These are phyloP conservation scores for Hanseniaspora singularis DNA, from an alignment of 805 yeast genomes.

Conservation along the genomic window DNA sequence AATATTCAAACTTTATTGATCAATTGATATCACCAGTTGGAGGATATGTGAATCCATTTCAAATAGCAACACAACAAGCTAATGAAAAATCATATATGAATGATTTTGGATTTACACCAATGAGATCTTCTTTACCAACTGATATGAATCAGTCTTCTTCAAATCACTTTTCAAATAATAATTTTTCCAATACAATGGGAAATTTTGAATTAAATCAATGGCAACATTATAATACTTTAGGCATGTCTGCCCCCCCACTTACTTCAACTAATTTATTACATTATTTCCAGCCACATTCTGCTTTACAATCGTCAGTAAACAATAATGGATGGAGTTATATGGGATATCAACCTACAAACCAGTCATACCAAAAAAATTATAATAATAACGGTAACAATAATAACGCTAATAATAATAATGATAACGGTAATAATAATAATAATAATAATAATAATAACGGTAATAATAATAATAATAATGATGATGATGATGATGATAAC, in stretches of 20 bases:
- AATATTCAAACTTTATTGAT: constrained; percentile 21
- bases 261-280: constrained; percentile 12
- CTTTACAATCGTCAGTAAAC: neutral
- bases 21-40: constrained; percentile 19
- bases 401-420: too few relatives aligned
- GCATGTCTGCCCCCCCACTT: neutral
- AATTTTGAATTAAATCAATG: neutral
- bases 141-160: neutral
- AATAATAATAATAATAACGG: too few relatives aligned
- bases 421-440: too few relatives aligned
- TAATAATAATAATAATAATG: too few relatives aligned
- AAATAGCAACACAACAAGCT: constrained; percentile 9
- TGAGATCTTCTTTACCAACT: constrained; percentile 12
- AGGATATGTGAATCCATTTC: constrained; percentile 17
- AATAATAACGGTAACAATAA: too few relatives aligned
- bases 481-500: too few relatives aligned
- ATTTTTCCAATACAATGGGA: neutral
- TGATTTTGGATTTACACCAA: constrained; percentile 9
- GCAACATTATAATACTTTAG: neutral
- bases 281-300: neutral
- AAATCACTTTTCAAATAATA: neutral
- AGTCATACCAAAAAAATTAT: too few relatives aligned
- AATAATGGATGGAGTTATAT: neutral
- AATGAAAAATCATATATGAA: constrained; percentile 3
- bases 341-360: constrained; percentile 7